Base-by-base conservation (phyloP, 495 filamentous ascomycete species). In the Penicillium canariense region DNA sequence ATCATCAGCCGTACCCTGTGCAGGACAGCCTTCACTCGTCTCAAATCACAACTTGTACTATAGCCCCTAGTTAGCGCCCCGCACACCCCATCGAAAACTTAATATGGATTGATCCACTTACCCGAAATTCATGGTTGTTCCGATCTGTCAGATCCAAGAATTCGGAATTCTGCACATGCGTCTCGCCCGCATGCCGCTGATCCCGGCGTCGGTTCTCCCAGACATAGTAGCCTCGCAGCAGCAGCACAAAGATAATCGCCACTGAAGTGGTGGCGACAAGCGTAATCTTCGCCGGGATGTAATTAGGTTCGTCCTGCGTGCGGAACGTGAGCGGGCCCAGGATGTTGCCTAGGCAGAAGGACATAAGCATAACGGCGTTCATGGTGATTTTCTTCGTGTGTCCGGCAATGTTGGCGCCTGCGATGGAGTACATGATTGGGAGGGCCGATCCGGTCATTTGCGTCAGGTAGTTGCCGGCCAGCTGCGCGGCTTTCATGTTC, bases 291-390 rank as follows among this genome's bases (percentile, higher is more conserved):
- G 85, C 85, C 0, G 84, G 83, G 12, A 73, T 76, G 55, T 83
- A 87, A 6, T 79, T 66, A 6, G 71, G 71, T 15, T 59, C 68
- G 12, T 72, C 63, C 32, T 60, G 23, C 8, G 68, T 57, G 59
- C 74, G 70, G 62, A 84, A 84, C 5, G 80, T 81, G 43, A 77
- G 71, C 20, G 80, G 81, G 2, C 80, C 81, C 7, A 82, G 66
- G 40, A 84, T 83, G 54, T 83, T 82, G 5, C 84, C 85, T 11
- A 86, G 62, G 15, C 79, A 84, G 71, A 86, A 88, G 27, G 77
- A 77, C 35, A 77, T 78, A 15, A 78, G 67, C 32, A 86, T 62
- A 28, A 87, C 65, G n/a, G 83, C 80, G 23, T 79, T 79, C 40
- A 79, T 78, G 9, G 77, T 74, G 42, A 84, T 70, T n/a, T 76